phyloP scores from a whole-genome alignment of 306 rosid species.

The Pyrus communis region DNA sequence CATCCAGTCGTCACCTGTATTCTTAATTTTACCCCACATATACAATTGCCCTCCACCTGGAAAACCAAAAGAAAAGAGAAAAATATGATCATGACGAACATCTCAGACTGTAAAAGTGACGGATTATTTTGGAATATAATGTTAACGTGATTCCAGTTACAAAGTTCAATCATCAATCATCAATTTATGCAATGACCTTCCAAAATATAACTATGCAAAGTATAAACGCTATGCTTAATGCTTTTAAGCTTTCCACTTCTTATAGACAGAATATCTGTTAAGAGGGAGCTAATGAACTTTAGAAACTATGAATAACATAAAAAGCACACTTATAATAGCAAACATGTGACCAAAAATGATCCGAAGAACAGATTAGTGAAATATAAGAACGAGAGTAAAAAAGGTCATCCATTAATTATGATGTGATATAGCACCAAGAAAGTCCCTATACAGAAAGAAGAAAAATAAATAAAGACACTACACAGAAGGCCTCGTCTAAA shows the following conservation, averaged over 20 bases:
- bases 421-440: background rate
- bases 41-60: slow-evolving; percentile 94
- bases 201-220: background rate
- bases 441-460: background rate
- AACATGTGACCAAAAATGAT: background rate
- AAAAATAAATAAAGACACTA: background rate
- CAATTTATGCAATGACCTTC: background rate
- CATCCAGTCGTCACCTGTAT: slow-evolving; percentile 97
- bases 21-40: slow-evolving; percentile 96
- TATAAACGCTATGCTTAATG: background rate
- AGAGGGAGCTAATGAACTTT: background rate
- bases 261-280: background rate
- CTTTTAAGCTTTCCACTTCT: background rate
- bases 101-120: background rate
- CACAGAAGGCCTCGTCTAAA: background rate
- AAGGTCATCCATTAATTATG: background rate
- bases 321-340: background rate
- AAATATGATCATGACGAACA: background rate
- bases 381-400: background rate
- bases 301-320: background rate
- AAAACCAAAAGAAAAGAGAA: slow-evolving; percentile 20
- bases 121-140: background rate
- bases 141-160: background rate
- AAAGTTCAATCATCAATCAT: background rate
- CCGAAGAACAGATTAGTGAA: background rate